phyloP scores from a whole-genome alignment of 192 early-diverging fungal species.

The Coemansia sp. region DNA sequence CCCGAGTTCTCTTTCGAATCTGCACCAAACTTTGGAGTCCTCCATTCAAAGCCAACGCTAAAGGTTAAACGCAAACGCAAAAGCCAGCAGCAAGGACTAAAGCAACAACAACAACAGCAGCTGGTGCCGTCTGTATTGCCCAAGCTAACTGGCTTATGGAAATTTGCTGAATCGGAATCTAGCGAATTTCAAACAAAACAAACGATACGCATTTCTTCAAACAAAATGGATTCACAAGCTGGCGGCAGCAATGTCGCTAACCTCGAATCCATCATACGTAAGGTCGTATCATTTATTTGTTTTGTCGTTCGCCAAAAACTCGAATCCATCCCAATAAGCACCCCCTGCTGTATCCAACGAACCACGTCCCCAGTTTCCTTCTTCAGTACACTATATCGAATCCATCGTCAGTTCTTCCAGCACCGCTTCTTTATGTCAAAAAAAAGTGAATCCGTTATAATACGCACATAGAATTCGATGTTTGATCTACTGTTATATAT shows the following conservation, averaged over 20 bases:
- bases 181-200: background rate
- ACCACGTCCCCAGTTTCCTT: background rate
- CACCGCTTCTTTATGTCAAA: background rate
- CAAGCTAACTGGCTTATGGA: background rate
- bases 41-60: no score
- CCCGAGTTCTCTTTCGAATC: no score
- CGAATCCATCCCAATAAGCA: background rate
- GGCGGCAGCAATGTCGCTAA: background rate
- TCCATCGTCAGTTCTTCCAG: slow-evolving; percentile 2
- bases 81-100: no score
- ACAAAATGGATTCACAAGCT: background rate
- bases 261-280: background rate
- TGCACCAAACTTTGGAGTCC: no score
- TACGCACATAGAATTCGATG: slow-evolving; percentile 48
- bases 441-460: background rate
- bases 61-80: no score
- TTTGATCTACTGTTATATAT: slow-evolving; percentile 25
- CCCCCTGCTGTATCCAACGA: background rate
- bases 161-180: background rate
- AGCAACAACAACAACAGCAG: no score
- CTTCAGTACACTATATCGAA: background rate
- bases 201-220: background rate
- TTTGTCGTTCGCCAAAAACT: background rate
- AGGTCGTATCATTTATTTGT: background rate
- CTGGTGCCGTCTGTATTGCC: no score